Evolutionary conservation across 179 eudicot genomes (phyloP), one percentile per base, ranked within the genome.

Genomic region (Pouteria campechiana): DNA sequence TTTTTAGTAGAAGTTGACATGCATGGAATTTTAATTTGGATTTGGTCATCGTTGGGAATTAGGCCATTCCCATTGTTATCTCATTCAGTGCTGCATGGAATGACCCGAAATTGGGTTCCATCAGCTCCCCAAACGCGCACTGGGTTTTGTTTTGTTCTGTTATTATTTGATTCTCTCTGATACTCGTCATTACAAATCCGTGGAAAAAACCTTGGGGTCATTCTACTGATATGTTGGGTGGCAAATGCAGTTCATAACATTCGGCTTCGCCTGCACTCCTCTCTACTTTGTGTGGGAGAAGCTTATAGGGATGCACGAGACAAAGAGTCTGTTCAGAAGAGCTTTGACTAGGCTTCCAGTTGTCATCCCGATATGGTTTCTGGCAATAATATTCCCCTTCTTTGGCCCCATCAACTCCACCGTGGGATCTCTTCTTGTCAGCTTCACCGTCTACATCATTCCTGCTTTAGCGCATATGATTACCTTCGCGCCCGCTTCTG

Each of bases 191-290:
- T n/a, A n/a, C n/a, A n/a, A n/a, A n/a, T n/a, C n/a, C n/a, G n/a
- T n/a, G n/a, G n/a, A n/a, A n/a, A n/a, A n/a, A n/a, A n/a, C n/a
- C n/a, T n/a, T n/a, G n/a, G n/a, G n/a, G n/a, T n/a, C n/a, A n/a
- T n/a, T n/a, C n/a, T n/a, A n/a, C n/a, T n/a, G n/a, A n/a, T n/a
- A n/a, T n/a, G n/a, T n/a, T n/a, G n/a, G n/a, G n/a, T n/a, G n/a
- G n/a, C n/a, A n/a, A n/a, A n/a, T 63, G 58, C 79, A 85, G 94
- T 87, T 87, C 50, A 87, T 87, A 58, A 87, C 96, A 31, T 87
- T 87, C 38, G 96, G 96, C 25, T 87, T 87, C 41, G 94, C 96
- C 1, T 87, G 92, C 59, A 87, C 96, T 3, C 96, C 96, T 2
- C 49, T 87, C 12, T 87, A 87, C 67, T 77, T 87, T 33, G 96